These are phyloP conservation scores for Teunomyces lycoperdinae DNA, from an alignment of 805 yeast species.

Conservation along the genomic window DNA sequence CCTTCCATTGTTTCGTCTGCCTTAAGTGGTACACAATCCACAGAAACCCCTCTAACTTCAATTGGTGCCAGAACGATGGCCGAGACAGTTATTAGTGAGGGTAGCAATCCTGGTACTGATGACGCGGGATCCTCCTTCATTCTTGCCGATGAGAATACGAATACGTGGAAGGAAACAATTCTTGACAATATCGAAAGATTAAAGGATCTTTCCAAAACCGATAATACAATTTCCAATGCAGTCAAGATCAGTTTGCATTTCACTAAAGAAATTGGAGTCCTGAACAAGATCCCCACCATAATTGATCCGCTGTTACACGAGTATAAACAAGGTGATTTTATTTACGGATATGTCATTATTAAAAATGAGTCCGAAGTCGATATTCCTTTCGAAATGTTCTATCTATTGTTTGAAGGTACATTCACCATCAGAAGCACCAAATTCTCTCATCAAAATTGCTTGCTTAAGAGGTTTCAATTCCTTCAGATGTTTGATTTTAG, in stretches of 20 bases:
- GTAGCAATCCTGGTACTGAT: background rate
- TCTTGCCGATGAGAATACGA: slow-evolving; percentile 33
- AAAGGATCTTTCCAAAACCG: slow-evolving; percentile 28
- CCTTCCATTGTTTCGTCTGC: background rate
- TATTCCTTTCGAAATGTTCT: slow-evolving; percentile 61
- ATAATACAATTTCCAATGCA: slow-evolving; percentile 23
- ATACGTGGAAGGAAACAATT: slow-evolving; percentile 35
- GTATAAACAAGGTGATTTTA: slow-evolving; percentile 64
- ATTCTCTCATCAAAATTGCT: slow-evolving; percentile 6
- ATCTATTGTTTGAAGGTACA: slow-evolving; percentile 55
- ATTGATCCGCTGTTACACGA: slow-evolving; percentile 40
- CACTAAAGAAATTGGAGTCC: slow-evolving; percentile 33
- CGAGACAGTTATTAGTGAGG: background rate
- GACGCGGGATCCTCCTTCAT: slow-evolving; percentile 13
- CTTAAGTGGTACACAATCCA: background rate
- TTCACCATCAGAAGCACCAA: slow-evolving; percentile 23
- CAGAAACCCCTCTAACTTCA: slow-evolving; percentile 2
- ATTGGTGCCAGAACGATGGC: background rate
- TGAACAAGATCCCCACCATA: slow-evolving; percentile 23
- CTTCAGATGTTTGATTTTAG: slow-evolving; percentile 49
- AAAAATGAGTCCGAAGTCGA: slow-evolving; percentile 38
- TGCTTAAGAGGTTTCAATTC: slow-evolving; percentile 23
- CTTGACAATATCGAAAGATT: slow-evolving; percentile 37
- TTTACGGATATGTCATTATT: slow-evolving; percentile 54
- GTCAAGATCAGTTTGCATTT: slow-evolving; percentile 28